These are phyloP conservation scores for Neurospora crassa DNA, from an alignment of 2,329 filamentous ascomycete species.

Conservation along the genomic window DNA sequence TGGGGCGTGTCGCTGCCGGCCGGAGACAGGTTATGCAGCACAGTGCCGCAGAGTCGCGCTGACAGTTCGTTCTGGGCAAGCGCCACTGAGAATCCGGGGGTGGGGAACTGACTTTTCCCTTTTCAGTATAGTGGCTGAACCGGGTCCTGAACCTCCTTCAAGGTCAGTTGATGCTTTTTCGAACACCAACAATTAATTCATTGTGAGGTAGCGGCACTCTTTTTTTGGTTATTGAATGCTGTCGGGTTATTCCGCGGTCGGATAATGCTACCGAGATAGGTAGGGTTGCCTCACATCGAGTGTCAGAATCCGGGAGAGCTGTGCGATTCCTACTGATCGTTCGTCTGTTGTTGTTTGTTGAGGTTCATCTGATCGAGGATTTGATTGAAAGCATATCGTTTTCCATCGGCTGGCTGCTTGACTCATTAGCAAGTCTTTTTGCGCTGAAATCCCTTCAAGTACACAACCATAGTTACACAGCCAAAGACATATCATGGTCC, in stretches of 20 bases:
- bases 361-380: neutral
- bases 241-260: neutral
- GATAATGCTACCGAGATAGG: neutral
- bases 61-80: neutral
- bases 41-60: neutral
- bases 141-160: too few relatives aligned
- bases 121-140: neutral
- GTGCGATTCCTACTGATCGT: too few relatives aligned
- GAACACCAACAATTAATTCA: too few relatives aligned
- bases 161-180: neutral
- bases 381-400: neutral
- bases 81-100: neutral
- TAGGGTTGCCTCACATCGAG: neutral
- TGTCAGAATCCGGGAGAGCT: neutral
- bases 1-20: neutral
- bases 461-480: too few relatives aligned
- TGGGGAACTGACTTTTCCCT: neutral
- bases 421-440: too few relatives aligned
- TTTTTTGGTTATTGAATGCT: too few relatives aligned
- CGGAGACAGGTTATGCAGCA: neutral
- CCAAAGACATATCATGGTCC: neutral
- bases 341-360: too few relatives aligned
- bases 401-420: neutral
- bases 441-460: neutral
- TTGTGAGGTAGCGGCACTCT: too few relatives aligned